Evolutionary conservation across 1,284 basidiomycete genomes (phyloP).

Genomic region (Cryptococcus sp.): DNA sequence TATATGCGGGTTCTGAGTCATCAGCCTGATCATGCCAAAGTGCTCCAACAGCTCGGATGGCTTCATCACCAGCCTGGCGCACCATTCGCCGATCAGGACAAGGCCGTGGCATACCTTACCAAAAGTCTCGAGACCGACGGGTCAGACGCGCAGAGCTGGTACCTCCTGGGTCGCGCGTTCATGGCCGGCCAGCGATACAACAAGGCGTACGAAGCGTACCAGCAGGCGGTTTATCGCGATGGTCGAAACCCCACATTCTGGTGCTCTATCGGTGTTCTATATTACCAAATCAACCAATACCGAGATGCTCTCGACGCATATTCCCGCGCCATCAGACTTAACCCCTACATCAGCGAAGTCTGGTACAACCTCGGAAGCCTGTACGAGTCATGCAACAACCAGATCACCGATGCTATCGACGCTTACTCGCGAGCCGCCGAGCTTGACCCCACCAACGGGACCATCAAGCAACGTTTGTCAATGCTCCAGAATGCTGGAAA

Average conservation of each 20-base stretch:
- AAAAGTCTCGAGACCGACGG: slow-evolving; percentile 95
- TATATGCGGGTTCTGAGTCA: slow-evolving; percentile 95
- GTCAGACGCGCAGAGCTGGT: slow-evolving; percentile 98
- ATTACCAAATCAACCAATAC: slow-evolving; percentile 99
- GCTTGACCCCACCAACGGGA: slow-evolving; percentile 76
- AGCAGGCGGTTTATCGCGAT: slow-evolving; percentile 97
- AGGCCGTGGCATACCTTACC: slow-evolving; percentile 89
- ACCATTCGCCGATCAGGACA: slow-evolving; percentile 91
- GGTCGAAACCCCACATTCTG: slow-evolving; percentile 99
- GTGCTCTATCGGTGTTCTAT: slow-evolving; percentile 99
- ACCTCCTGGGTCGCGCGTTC: slow-evolving; percentile 93
- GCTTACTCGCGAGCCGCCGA: slow-evolving; percentile 92
- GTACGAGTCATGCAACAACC: slow-evolving; percentile 99
- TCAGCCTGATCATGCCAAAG: slow-evolving; percentile 93
- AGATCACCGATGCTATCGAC: slow-evolving; percentile 97
- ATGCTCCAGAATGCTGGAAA: slow-evolving; percentile 81
- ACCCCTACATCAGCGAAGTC: slow-evolving; percentile 98
- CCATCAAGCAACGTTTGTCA: slow-evolving; percentile 75
- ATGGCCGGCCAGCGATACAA: slow-evolving; percentile 99
- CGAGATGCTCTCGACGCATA: slow-evolving; percentile 98
- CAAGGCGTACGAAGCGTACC: slow-evolving; percentile 99
- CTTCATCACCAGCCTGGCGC: slow-evolving; percentile 94
- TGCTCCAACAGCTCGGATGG: slow-evolving; percentile 97
- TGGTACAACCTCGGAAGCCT: slow-evolving; percentile 98
- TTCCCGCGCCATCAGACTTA: slow-evolving; percentile 95